phyloP scores from a whole-genome alignment of 805 yeast genomes.

The Metschnikowia reukaufii region DNA sequence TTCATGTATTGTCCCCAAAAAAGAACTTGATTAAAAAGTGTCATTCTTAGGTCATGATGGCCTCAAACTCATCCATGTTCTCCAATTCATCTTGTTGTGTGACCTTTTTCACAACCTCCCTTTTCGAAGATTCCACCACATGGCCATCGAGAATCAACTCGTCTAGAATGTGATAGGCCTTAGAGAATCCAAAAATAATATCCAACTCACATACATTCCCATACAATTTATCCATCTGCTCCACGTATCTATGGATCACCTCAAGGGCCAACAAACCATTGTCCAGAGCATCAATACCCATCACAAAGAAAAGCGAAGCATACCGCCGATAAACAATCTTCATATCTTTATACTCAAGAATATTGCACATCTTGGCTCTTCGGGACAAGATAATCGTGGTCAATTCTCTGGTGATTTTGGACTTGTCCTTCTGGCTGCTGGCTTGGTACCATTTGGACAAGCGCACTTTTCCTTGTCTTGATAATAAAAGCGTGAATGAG shows the following conservation, averaged over 20 bases:
- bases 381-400: slow-evolving; percentile 83
- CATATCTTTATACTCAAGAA: slow-evolving; percentile 78
- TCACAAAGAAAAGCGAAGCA: slow-evolving; percentile 88
- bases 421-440: slow-evolving; percentile 79
- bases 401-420: slow-evolving; percentile 78
- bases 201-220: slow-evolving; percentile 97
- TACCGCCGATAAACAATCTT: slow-evolving; percentile 90
- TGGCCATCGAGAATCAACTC: slow-evolving; percentile 89
- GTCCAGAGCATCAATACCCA: slow-evolving; percentile 79
- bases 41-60: slow-evolving; percentile 37
- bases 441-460: slow-evolving; percentile 92
- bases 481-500: slow-evolving; percentile 74
- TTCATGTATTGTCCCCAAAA: too few species aligned
- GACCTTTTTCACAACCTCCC: slow-evolving; percentile 74
- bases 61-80: slow-evolving; percentile 62
- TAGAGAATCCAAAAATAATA: slow-evolving; percentile 91
- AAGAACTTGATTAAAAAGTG: too few species aligned
- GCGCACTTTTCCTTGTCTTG: slow-evolving; percentile 94
- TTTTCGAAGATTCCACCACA: slow-evolving; percentile 76
- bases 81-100: slow-evolving; percentile 87
- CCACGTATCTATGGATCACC: slow-evolving; percentile 88
- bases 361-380: slow-evolving; percentile 93
- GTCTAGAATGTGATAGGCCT: slow-evolving; percentile 89
- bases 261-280: slow-evolving; percentile 88
- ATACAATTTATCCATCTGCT: slow-evolving; percentile 92